These are phyloP conservation scores for Setomelanomma holmii DNA, from an alignment of 2,329 filamentous ascomycete species.

Conservation along the genomic window DNA sequence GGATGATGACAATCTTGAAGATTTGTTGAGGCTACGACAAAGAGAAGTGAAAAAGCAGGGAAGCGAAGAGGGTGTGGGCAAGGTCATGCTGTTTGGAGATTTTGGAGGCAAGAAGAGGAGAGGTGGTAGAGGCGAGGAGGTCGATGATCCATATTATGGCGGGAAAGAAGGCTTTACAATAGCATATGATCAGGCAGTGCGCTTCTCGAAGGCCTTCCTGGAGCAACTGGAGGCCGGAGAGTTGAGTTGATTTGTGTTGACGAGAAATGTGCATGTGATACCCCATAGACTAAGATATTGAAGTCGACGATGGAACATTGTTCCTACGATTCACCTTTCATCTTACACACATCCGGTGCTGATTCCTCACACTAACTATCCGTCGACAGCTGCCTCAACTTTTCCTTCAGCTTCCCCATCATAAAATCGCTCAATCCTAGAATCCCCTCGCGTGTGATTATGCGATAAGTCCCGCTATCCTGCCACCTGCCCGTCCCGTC, in stretches of 20 bases:
- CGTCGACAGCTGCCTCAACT: conserved; percentile 26
- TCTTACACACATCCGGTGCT: not conserved
- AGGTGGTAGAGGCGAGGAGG: conserved; percentile 67
- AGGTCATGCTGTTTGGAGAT: conserved; percentile 84
- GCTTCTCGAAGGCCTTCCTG: conserved; percentile 80
- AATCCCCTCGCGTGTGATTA: conserved; percentile 67
- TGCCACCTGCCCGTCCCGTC: conserved; percentile 65
- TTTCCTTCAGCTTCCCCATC: conserved; percentile 29
- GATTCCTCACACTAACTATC: conserved; percentile 22
- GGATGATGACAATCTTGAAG: conserved; percentile 81
- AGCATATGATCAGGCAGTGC: conserved; percentile 82
- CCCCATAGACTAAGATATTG: conserved; percentile 15
- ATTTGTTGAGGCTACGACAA: conserved; percentile 67
- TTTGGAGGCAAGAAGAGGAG: conserved; percentile 64
- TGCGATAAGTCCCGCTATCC: conserved; percentile 67
- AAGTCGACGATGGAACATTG: not conserved
- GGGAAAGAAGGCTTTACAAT: conserved; percentile 78
- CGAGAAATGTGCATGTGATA: conserved; percentile 22
- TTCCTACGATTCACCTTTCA: not conserved
- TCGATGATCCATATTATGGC: conserved; percentile 93
- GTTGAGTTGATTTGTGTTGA: conserved; percentile 24
- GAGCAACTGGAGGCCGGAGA: conserved; percentile 59
- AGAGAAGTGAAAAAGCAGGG: conserved; percentile 56
- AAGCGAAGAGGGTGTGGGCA: conserved; percentile 51
- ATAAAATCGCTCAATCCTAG: conserved; percentile 32